phyloP scores from a whole-genome alignment of 345 rosid genomes.

The Angophora floribunda region DNA sequence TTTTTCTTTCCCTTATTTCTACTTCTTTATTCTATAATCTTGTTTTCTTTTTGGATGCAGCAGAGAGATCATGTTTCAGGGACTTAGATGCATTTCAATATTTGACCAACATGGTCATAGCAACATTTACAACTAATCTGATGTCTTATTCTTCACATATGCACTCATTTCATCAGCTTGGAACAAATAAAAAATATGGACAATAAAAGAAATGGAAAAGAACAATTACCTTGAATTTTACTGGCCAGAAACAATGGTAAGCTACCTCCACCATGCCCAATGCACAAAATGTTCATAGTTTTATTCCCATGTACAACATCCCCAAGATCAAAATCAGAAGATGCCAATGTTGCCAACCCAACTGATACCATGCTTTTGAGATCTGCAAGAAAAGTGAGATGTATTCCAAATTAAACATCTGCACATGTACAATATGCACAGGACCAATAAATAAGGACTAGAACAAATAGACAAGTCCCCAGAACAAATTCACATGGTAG shows the following conservation, averaged over 20 bases:
- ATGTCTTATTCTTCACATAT: not conserved
- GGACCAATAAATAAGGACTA: not conserved
- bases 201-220: not conserved
- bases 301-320: slow-evolving; percentile 46
- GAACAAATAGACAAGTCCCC: not conserved
- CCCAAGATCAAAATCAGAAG: slow-evolving; percentile 41
- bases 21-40: not conserved
- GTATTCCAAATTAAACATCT: not conserved
- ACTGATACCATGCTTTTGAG: slow-evolving; percentile 78
- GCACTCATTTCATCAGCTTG: not conserved
- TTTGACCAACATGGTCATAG: not conserved
- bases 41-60: not conserved
- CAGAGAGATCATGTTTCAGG: not conserved
- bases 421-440: not conserved
- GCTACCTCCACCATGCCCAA: slow-evolving; percentile 97
- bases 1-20: not conserved
- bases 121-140: not conserved
- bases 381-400: slow-evolving; percentile 27
- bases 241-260: slow-evolving; percentile 78
- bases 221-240: slow-evolving; percentile 52
- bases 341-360: slow-evolving; percentile 63
- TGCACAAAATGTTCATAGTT: slow-evolving; percentile 60
- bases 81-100: not conserved
- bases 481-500: not conserved
- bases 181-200: not conserved